These are phyloP conservation scores for Solanum microdontum DNA, from an alignment of 257 asterid genomes.

Conservation along the genomic window DNA sequence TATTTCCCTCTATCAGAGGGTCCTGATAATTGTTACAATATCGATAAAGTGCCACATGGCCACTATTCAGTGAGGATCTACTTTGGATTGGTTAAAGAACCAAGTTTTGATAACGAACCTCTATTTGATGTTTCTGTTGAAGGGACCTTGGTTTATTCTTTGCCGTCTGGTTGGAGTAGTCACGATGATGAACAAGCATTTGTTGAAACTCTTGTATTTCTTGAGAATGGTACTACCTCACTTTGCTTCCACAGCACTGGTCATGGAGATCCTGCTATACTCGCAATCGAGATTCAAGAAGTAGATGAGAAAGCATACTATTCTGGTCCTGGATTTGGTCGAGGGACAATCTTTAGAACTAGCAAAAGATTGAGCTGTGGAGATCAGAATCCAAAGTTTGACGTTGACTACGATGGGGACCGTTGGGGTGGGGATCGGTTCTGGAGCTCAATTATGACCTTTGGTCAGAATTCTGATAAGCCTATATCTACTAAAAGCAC, in stretches of 20 bases:
- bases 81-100: slow-evolving; percentile 62
- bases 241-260: slow-evolving; percentile 98
- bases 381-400: slow-evolving; percentile 45
- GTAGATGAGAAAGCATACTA: slow-evolving; percentile 61
- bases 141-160: slow-evolving; percentile 77
- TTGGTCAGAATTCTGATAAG: slow-evolving; percentile 45
- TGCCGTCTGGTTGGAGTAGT: slow-evolving; percentile 92
- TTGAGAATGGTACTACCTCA: slow-evolving; percentile 73
- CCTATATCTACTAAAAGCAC: slow-evolving; percentile 25
- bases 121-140: slow-evolving; percentile 82
- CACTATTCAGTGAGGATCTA: slow-evolving; percentile 73
- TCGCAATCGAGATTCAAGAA: slow-evolving; percentile 84
- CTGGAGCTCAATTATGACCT: slow-evolving; percentile 54
- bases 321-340: slow-evolving; percentile 62
- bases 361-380: slow-evolving; percentile 70
- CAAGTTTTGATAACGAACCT: slow-evolving; percentile 73
- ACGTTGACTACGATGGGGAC: slow-evolving; percentile 63
- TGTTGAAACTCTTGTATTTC: slow-evolving; percentile 66
- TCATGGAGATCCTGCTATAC: slow-evolving; percentile 88
- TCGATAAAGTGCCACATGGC: slow-evolving; percentile 68
- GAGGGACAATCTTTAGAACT: slow-evolving; percentile 71
- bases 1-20: slow-evolving; percentile 83
- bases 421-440: slow-evolving; percentile 95
- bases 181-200: slow-evolving; percentile 70
- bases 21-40: slow-evolving; percentile 87